Conservation (phyloP, 305 asterid genomes). For the Lippia alba region DNA sequence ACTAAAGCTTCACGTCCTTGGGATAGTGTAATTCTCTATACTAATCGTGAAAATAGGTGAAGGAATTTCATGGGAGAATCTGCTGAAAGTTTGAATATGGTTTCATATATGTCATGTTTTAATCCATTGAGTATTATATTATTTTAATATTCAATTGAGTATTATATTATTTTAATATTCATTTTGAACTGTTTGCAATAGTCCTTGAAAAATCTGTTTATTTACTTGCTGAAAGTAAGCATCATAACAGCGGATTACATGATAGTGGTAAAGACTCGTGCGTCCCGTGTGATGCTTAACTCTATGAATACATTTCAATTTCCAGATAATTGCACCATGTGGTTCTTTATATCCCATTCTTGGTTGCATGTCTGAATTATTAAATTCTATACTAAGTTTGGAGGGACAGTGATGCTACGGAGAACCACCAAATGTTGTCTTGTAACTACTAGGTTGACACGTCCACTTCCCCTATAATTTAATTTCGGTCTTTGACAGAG, state of each 20-base stretch:
- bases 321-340: constrained; percentile 8
- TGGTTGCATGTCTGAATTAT: background rate
- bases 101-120: constrained; percentile 16
- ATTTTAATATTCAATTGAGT: constrained; percentile 2
- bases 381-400: constrained; percentile 15
- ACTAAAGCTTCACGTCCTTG: constrained; percentile 96
- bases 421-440: constrained; percentile 10
- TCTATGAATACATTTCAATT: constrained; percentile 23
- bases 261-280: constrained; percentile 17
- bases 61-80: constrained; percentile 26
- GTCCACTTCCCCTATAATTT: constrained; percentile 31
- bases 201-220: constrained; percentile 5
- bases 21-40: constrained; percentile 75
- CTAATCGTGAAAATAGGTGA: constrained; percentile 26
- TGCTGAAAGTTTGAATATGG: constrained; percentile 28
- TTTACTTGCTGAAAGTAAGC: constrained; percentile 5
- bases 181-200: background rate
- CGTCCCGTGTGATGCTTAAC: constrained; percentile 16
- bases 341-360: constrained; percentile 5
- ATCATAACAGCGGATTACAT: constrained; percentile 13
- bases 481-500: constrained; percentile 52
- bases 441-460: constrained; percentile 21
- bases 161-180: constrained; percentile 6
- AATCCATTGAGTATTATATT: constrained; percentile 2
- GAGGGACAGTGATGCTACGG: constrained; percentile 2